These are phyloP conservation scores for Backusella liffmaniae DNA, from an alignment of 192 early-diverging fungal genomes.

Conservation along the genomic window DNA sequence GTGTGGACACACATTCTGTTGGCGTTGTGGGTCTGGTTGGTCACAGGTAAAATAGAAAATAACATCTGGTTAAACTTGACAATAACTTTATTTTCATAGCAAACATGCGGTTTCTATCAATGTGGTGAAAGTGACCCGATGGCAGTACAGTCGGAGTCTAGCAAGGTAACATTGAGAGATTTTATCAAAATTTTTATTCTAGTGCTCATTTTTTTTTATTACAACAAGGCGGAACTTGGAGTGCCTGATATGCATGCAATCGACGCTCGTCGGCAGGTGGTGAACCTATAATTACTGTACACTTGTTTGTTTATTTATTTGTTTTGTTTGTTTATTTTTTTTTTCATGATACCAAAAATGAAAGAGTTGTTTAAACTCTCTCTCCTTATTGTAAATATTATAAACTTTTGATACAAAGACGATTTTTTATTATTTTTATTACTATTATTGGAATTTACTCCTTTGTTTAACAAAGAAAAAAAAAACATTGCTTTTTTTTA, in stretches of 20 bases:
- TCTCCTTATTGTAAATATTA: conserved; percentile 2
- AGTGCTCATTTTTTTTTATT: neutral
- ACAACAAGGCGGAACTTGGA: conserved; percentile 55
- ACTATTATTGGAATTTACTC: conserved; percentile 2
- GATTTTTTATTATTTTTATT: conserved; percentile 12
- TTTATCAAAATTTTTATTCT: neutral
- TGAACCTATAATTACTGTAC: neutral
- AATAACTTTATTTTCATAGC: neutral
- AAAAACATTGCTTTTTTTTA: neutral
- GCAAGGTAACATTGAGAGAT: conserved; percentile 8
- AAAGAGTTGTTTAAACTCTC: neutral
- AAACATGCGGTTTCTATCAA: conserved; percentile 61
- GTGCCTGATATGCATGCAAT: conserved; percentile 54
- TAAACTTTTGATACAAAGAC: neutral
- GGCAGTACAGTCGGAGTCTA: neutral
- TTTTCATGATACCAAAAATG: conserved; percentile 6
- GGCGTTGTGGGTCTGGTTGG: conserved; percentile 59
- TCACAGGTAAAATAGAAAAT: conserved; percentile 35
- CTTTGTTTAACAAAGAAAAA: conserved; percentile 3
- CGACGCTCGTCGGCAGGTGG: conserved; percentile 17
- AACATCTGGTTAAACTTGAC: neutral
- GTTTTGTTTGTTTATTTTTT: neutral
- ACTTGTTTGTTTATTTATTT: neutral
- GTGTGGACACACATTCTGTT: conserved; percentile 70
- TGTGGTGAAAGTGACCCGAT: conserved; percentile 33